phyloP scores from a whole-genome alignment of 2,329 filamentous ascomycete species.

The Sporothrix sp. region DNA sequence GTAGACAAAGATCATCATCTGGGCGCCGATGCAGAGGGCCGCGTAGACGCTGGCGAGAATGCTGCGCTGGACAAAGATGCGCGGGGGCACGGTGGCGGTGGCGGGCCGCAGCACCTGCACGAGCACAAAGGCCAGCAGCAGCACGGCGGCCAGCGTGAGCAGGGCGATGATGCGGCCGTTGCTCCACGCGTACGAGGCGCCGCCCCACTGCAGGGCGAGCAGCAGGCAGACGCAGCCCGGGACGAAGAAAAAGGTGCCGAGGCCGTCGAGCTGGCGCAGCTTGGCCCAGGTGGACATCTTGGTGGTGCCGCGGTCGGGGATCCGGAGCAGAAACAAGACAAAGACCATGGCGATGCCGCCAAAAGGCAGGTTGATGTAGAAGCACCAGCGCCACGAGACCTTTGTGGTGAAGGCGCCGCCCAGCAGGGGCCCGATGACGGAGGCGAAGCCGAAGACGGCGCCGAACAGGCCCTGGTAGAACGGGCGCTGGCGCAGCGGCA shows the following conservation, averaged over 20 bases:
- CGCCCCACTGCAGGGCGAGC: slow-evolving; percentile 37
- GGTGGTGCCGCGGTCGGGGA: slow-evolving; percentile 19
- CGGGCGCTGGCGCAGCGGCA: slow-evolving; percentile 27
- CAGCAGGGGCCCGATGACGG: slow-evolving; percentile 29
- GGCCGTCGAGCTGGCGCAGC: slow-evolving; percentile 25
- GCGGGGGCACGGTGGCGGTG: slow-evolving; percentile 29
- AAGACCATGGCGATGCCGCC: slow-evolving; percentile 25
- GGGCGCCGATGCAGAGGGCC: neutral
- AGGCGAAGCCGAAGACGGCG: slow-evolving; percentile 29
- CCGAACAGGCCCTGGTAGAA: slow-evolving; percentile 29
- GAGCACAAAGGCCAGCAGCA: slow-evolving; percentile 22
- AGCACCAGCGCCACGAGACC: slow-evolving; percentile 31
- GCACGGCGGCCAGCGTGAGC: slow-evolving; percentile 22
- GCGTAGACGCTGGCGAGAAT: slow-evolving; percentile 7
- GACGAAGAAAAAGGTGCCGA: slow-evolving; percentile 19
- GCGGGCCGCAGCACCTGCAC: slow-evolving; percentile 26
- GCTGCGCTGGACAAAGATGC: slow-evolving; percentile 26
- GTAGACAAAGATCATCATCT: slow-evolving; percentile 11
- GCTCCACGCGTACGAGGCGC: slow-evolving; percentile 26
- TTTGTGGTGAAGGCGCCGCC: slow-evolving; percentile 30
- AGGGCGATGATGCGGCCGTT: slow-evolving; percentile 26
- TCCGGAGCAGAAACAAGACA: slow-evolving; percentile 23
- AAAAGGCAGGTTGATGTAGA: slow-evolving; percentile 33
- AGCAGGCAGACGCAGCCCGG: slow-evolving; percentile 31
- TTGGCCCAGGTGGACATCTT: slow-evolving; percentile 23